These are phyloP conservation scores for Mortierella claussenii DNA, from an alignment of 192 early-diverging fungal genomes.

Conservation along the genomic window DNA sequence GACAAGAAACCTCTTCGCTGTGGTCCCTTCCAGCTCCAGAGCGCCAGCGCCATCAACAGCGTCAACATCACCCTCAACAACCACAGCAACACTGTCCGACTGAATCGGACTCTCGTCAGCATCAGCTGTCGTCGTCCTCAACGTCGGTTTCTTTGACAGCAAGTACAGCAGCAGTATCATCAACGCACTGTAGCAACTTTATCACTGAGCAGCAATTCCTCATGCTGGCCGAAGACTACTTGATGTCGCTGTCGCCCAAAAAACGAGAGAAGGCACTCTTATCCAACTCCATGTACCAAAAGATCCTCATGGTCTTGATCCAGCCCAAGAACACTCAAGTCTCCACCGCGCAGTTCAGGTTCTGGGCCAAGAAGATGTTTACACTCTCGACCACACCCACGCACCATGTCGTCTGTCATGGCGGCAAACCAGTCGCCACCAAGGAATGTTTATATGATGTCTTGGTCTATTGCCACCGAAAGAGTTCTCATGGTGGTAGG, in stretches of 20 bases:
- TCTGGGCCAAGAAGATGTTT: slow-evolving; percentile 70
- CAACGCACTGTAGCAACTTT: slow-evolving; percentile 40
- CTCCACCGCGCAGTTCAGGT: slow-evolving; percentile 65
- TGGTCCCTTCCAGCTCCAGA: background rate
- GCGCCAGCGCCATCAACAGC: background rate
- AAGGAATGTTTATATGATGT: slow-evolving; percentile 63
- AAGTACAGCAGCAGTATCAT: background rate
- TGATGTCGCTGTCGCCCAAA: slow-evolving; percentile 59
- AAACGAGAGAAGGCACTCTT: slow-evolving; percentile 65
- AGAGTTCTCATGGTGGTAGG: slow-evolving; percentile 64
- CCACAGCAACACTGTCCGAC: background rate
- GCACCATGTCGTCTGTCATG: slow-evolving; percentile 56
- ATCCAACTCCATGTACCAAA: slow-evolving; percentile 57
- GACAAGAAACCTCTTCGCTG: background rate
- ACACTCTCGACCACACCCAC: slow-evolving; percentile 48
- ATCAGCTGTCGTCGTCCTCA: too few species aligned
- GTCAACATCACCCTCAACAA: background rate
- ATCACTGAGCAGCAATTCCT: slow-evolving; percentile 59
- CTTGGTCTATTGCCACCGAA: slow-evolving; percentile 57
- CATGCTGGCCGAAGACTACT: slow-evolving; percentile 55
- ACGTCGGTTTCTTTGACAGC: slow-evolving; percentile 11
- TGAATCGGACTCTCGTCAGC: too few species aligned
- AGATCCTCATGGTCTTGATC: slow-evolving; percentile 60
- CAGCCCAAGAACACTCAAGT: slow-evolving; percentile 63
- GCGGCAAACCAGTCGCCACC: slow-evolving; percentile 63